Base-by-base conservation (phyloP, 2,329 filamentous ascomycete genomes). In the Cercospora zeae-maydis region DNA sequence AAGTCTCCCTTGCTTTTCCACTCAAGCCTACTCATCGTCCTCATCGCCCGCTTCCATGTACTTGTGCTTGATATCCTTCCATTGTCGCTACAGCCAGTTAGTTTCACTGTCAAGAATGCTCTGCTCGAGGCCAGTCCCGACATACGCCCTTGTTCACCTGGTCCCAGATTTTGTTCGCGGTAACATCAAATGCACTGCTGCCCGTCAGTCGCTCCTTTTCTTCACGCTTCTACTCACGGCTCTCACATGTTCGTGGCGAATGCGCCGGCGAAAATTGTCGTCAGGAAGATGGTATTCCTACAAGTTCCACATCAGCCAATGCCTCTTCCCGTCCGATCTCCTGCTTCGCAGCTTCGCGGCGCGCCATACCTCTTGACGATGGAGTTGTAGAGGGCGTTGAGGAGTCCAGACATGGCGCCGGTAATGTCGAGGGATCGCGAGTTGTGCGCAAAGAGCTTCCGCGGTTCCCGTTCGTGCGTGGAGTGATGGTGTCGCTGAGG, bases 31-130 rank as follows among this genome's bases (percentile, higher is more conserved):
- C 61, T 90, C 88, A 61, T 83, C 83, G 80, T 90, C 75, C n/a
- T 67, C 60, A 9, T 45, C 70, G 62, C 62, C 67, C 36, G 69
- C 65, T 49, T 73, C 81, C 74, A 96, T 79, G 80, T 96, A 99
- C 80, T 85, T 88, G 79, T 88, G 82, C 82, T 96, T 93, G 83
- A 99, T 97, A 79, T 99, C 95, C 86, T 97, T 97, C 95, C 95
- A 98, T 96, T 97, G 93, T 75, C 93, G 92, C 93, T 98, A 75
- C 72, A 19, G 10, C n/a, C 0, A 27, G 69, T 77, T 66, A 76
- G 75, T 66, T 30, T 14, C 45, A 21, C 30, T 55, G 16, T n/a
- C 34, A n/a, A 30, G 4, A 6, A 24, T 47, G 19, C 42, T 47
- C 24, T 24, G 24, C 24, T 2, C n/a, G 21, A 14, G 24, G 42